Conservation (phyloP, 108 stramenopile genomes). For the Conticribra weissflogii region DNA sequence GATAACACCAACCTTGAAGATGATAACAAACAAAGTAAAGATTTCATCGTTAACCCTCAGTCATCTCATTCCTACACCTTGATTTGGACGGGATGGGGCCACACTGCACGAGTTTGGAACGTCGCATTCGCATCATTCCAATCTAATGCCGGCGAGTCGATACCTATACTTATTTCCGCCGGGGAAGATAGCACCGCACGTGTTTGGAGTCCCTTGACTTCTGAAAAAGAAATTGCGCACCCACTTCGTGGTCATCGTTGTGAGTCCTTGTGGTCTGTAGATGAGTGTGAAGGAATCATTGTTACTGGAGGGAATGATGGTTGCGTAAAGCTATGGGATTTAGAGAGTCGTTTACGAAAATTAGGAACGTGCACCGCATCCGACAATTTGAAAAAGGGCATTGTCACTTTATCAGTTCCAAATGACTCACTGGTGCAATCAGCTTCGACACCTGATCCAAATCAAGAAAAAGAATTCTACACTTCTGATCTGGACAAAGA, state of each 20-base stretch:
- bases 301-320: constrained; percentile 76
- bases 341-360: constrained; percentile 41
- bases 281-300: constrained; percentile 40
- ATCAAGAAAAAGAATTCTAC: too few relatives aligned
- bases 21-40: not conserved
- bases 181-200: constrained; percentile 78
- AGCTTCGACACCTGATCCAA: too few relatives aligned
- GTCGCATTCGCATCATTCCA: constrained; percentile 46
- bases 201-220: constrained; percentile 56
- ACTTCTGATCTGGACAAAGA: not conserved
- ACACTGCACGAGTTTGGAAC: constrained; percentile 77
- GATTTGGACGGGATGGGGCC: constrained; percentile 77
- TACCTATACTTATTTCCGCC: constrained; percentile 44
- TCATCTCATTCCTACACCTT: constrained; percentile 21
- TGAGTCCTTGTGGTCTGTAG: constrained; percentile 64
- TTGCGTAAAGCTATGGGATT: constrained; percentile 52
- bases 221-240: constrained; percentile 34
- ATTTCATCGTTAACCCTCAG: constrained; percentile 2
- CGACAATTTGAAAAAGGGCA: not conserved
- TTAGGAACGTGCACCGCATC: too few relatives aligned
- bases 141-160: not conserved
- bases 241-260: constrained; percentile 44
- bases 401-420: constrained; percentile 17
- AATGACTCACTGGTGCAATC: constrained; percentile 12
- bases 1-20: not conserved